Evolutionary conservation across 148 eudicot species (phyloP).

Genomic region (Rhododendron mucronatum): DNA sequence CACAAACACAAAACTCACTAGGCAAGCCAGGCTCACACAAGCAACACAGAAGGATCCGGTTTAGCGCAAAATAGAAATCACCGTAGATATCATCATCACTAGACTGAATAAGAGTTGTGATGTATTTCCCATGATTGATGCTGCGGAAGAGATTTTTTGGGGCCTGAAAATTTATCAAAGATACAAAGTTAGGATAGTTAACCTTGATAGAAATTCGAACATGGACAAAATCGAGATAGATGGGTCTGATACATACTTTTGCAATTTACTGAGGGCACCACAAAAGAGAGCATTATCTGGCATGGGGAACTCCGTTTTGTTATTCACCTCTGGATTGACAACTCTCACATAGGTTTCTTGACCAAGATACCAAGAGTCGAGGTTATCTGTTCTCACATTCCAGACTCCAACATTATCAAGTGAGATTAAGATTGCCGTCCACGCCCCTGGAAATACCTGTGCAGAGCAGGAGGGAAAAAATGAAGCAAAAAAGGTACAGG

Average conservation of each 20-base stretch:
- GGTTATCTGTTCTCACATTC: constrained; percentile 91
- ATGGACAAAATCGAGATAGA: not conserved
- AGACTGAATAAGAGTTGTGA: constrained; percentile 32
- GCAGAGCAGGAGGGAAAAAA: constrained; percentile 1
- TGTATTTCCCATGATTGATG: constrained; percentile 15
- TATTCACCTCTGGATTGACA: constrained; percentile 61
- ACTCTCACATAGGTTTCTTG: constrained; percentile 89
- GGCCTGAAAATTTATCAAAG: constrained; percentile 39
- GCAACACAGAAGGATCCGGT: constrained; percentile 7
- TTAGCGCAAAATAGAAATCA: constrained; percentile 31
- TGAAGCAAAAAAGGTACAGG: not conserved
- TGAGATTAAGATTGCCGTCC: constrained; percentile 91
- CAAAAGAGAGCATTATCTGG: constrained; percentile 85
- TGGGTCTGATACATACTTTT: constrained; percentile 47
- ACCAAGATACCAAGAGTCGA: constrained; percentile 95
- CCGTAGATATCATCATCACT: constrained; percentile 29
- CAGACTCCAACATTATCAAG: constrained; percentile 93
- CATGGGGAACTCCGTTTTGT: constrained; percentile 70
- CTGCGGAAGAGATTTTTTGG: constrained; percentile 52
- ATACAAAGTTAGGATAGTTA: not conserved
- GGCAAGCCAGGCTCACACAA: constrained; percentile 33
- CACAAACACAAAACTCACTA: constrained; percentile 27
- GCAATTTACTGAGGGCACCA: constrained; percentile 66
- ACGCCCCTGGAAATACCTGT: constrained; percentile 95
- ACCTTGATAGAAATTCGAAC: not conserved